Conservation (phyloP, 2,329 filamentous ascomycete genomes). For the Hirsutella rhossiliensis region DNA sequence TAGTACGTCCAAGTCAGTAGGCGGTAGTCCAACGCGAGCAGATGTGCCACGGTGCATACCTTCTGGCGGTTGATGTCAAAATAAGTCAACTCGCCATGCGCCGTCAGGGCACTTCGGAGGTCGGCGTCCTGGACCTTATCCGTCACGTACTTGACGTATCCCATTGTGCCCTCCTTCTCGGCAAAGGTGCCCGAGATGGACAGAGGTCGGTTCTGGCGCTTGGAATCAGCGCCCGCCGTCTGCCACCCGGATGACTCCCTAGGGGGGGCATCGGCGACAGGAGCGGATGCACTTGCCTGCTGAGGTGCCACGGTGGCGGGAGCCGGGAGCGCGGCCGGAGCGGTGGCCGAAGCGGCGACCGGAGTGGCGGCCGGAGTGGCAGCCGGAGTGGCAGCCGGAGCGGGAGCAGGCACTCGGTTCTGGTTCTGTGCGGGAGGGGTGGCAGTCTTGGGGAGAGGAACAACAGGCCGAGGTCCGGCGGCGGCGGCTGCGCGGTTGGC, state of each 20-base stretch:
- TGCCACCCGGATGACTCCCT: slow-evolving; percentile 62
- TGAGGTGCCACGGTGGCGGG: slow-evolving; percentile 23
- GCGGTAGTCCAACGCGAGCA: not conserved
- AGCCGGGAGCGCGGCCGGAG: slow-evolving; percentile 21
- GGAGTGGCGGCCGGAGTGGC: slow-evolving; percentile 23
- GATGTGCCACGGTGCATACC: slow-evolving; percentile 36
- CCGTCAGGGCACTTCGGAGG: slow-evolving; percentile 56
- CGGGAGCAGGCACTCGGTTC: slow-evolving; percentile 39
- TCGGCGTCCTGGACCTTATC: slow-evolving; percentile 72
- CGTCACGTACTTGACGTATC: slow-evolving; percentile 92
- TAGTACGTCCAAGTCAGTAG: slow-evolving; percentile 23
- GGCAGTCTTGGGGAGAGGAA: slow-evolving; percentile 45
- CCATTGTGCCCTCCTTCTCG: slow-evolving; percentile 67
- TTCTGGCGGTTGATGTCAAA: slow-evolving; percentile 75
- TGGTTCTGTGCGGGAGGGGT: slow-evolving; percentile 35
- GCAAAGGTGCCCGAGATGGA: slow-evolving; percentile 43
- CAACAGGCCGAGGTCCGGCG: slow-evolving; percentile 38
- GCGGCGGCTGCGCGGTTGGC: slow-evolving; percentile 56
- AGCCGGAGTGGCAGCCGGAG: slow-evolving; percentile 23
- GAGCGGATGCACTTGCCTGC: slow-evolving; percentile 19
- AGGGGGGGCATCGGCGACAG: slow-evolving; percentile 25
- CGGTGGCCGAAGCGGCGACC: slow-evolving; percentile 26
- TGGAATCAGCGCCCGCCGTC: slow-evolving; percentile 71
- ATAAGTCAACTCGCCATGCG: slow-evolving; percentile 58
- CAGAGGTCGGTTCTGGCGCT: slow-evolving; percentile 68